Base-by-base conservation (phyloP, 305 asterid species). In the Solanum hybrid region DNA sequence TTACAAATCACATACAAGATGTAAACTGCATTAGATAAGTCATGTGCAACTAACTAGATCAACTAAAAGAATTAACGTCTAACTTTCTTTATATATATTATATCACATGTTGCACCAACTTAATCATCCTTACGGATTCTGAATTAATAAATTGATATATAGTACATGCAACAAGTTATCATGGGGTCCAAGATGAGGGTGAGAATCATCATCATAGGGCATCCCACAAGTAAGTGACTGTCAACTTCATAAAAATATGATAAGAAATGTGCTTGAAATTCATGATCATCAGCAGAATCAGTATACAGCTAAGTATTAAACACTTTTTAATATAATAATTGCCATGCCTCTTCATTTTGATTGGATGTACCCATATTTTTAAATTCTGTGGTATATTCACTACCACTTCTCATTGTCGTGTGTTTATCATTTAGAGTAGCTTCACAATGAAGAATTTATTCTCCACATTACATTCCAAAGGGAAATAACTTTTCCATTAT, bases 391-490 rank as follows among this genome's bases (percentile, higher is more conserved):
- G 86, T 33, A 90, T 90, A 90, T 90, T 36, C 88, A 70, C 39
- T 7, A 17, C 84, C 88, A 87, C 86, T 90, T 31, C 80, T 26
- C 14, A 27, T 26, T 87, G 78, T 80, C 57, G 78, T 32, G 37
- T 11, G 72, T 73, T 79, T 27, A 75, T 73, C 79, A 82, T 81
- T 87, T 29, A 73, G 31, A 11, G n/a, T 15, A 61, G 22, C 39
- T 45, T 88, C 68, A 85, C 22, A 87, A 72, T 75, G 31, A 87
- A 91, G 89, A 87, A 89, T 79, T 84, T 89, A 76, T 86, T 80
- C 89, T 27, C 12, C 39, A 31, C 32, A 84, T 85, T 85, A 85
- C 76, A 85, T 85, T 85, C 77, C 77, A 31, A 85, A 85, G 77
- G 77, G 45, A 51, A 85, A 85, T 85, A 57, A 31, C 41, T 57